Evolutionary conservation across 2,329 filamentous ascomycete genomes (phyloP), one percentile per base, ranked within the genome.

Genomic region (Fusarium sp.): DNA sequence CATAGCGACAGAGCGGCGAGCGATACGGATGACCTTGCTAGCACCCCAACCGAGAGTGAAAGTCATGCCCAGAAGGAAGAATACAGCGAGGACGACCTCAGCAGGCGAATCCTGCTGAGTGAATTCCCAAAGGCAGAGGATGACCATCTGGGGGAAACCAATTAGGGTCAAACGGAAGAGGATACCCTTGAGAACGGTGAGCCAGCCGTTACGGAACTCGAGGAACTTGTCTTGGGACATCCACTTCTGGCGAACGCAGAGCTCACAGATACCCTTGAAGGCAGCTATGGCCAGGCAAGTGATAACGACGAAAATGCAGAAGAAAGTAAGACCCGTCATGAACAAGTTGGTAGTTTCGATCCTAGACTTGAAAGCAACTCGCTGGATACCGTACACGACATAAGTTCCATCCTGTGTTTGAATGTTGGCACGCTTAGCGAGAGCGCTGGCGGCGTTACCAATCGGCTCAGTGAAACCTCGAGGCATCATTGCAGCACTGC

Each of bases 321-420:
- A 97, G 85, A 97, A 97, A 72, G 91, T 89, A 56, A 98, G 86
- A 48, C 94, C 93, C 2, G 95, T 98, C 83, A 98, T 86, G 85
- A 98, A 98, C 73, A 98, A 88, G 81, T 98, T 98, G 67, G 94
- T 96, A 4, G 89, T 85, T 81, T 98, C 95, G 68, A 98, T 98
- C 61, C 85, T 85, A 40, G 93, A 91, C 70, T 89, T 88, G 86
- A 97, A 98, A 30, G 93, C 94, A 46, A 97, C 94, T 80, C 95
- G 91, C 76, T 97, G 88, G 67, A 98, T 97, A 71, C 95, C 95
- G 63, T 87, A 90, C 37, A 98, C 91, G 58, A 89, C 76, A 68
- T 86, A 90, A 55, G 83, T 85, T 46, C 88, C 88, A 29, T 85
- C 85, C 24, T 80, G 81, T 18, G 84, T 85, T 74, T 84, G 83